Base-by-base conservation (phyloP, 768 basidiomycete genomes). In the Hypholoma fasciculare region DNA sequence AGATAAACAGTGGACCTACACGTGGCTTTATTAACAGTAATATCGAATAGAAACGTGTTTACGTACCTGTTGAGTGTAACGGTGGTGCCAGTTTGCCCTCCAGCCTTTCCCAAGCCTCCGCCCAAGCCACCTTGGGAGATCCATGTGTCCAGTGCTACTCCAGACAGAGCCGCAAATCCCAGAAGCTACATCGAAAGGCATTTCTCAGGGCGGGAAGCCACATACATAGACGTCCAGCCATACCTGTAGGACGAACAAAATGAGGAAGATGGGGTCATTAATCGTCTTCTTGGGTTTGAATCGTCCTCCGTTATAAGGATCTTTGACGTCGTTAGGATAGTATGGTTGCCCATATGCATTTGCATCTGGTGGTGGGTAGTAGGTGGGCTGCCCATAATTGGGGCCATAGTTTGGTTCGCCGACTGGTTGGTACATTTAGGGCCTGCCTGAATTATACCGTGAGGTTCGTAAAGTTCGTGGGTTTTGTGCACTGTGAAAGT, bases 171-270 rank as follows among this genome's bases (percentile, higher is more conserved):
- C 13, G 78, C 83, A 66, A 87, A 93, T 2, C 87, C 91, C 27
- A 85, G 73, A 37, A 90, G 74, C 89, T 89, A 60, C 30, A 40
- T 54, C 19, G 26, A 39, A 20, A 8, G 23, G 4, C 23, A 23
- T 23, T 19, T 40, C 9, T 23, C 13, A 37, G 14, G 11, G 2
- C 53, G n/a, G 16, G 20, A 46, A 55, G 16, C 42, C 26, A n/a
- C 11, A 17, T 44, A 11, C 19, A 49, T 9, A 42, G 17, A 47
- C 12, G 40, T 37, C 27, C 23, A 27, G 0, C 60, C 72, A 38
- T 54, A 91, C 86, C 73, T 89, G 85, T 1, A 85, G 74, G n/a
- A 93, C 69, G 73, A 90, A 94, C 37, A 92, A 67, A 7, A 90
- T 66, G 13, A 92, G 74, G 68, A 90, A 85, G 51, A 90, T 74